Conservation (phyloP, 2,329 filamentous ascomycete species). For the Pyrenochaeta sp. region DNA sequence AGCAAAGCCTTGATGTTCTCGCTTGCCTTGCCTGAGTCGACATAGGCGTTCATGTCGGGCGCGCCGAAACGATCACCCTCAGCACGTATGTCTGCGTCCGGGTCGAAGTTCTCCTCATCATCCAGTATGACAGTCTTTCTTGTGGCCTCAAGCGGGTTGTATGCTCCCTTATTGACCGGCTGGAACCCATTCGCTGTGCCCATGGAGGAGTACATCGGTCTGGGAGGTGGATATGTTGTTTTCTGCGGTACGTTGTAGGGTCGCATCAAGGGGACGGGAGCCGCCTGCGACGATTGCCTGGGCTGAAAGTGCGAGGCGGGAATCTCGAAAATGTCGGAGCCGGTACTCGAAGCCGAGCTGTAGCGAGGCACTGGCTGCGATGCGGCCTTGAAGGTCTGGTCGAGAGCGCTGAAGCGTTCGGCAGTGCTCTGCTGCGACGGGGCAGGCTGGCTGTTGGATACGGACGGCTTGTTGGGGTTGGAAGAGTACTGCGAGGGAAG, state of each 20-base stretch:
- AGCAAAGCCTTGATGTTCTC: slow-evolving; percentile 83
- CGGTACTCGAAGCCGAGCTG: slow-evolving; percentile 36
- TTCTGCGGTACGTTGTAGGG: slow-evolving; percentile 56
- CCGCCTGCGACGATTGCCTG: slow-evolving; percentile 29
- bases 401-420: slow-evolving; percentile 8
- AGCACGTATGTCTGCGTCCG: slow-evolving; percentile 55
- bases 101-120: slow-evolving; percentile 57
- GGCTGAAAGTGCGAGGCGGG: slow-evolving; percentile 43
- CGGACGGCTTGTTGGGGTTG: slow-evolving; percentile 8
- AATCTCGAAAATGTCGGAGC: slow-evolving; percentile 46
- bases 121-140: slow-evolving; percentile 52
- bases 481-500: slow-evolving; percentile 28
- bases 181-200: slow-evolving; percentile 51
- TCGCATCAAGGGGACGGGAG: slow-evolving; percentile 54
- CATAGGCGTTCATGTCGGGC: slow-evolving; percentile 66
- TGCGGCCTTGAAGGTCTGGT: slow-evolving; percentile 23
- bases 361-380: slow-evolving; percentile 29
- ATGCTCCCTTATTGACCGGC: slow-evolving; percentile 41
- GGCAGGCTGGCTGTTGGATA: slow-evolving; percentile 8
- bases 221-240: slow-evolving; percentile 59
- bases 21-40: slow-evolving; percentile 74
- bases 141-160: slow-evolving; percentile 36
- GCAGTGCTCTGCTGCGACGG: slow-evolving; percentile 7
- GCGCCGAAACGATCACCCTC: slow-evolving; percentile 60
- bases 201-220: slow-evolving; percentile 62